Evolutionary conservation across 192 early-diverging fungal genomes (phyloP), one percentile per base, ranked within the genome.

Genomic region (Coemansia umbellata): DNA sequence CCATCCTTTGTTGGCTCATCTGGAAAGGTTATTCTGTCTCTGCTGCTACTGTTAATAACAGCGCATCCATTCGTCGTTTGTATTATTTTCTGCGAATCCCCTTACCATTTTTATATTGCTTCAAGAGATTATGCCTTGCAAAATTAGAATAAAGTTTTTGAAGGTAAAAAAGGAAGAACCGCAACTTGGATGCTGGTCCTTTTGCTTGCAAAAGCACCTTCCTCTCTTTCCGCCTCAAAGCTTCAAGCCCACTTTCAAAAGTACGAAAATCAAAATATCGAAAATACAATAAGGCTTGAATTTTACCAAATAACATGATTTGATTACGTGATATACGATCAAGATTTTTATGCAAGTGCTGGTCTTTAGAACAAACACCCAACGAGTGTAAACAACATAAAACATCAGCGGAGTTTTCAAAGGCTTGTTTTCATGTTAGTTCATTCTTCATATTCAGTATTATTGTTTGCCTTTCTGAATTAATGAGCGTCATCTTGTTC

Each of bases 81-180:
- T 35, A 0, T 8, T 7, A 36, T 28, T 36, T 13, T n/a, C 10
- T 21, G 28, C 30, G 52, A 41, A 53, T 42, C 37, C 52, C n/a
- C n/a, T 53, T 53, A 41, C 52, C 52, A 53, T 53, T 53, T 53
- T 53, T 28, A 31, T 45, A n/a, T n/a, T n/a, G 42, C 24, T 45
- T 45, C n/a, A 45, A n/a, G 28, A 45, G 43, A 14, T 22, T 45
- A 45, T 45, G 43, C 43, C 43, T 45, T 26, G 24, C 43, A 45
- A 45, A 21, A 45, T 45, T 27, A 45, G 15, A 27, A 26, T n/a
- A 22, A 27, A 26, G 24, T 21, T 45, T 45, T 45, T 45, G 14
- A 45, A 45, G 43, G 43, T 45, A 19, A 26, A 45, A 26, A 45
- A n/a, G n/a, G 21, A 53, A 37, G 32, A 36, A 23, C 40, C 27